Evolutionary conservation across 768 basidiomycete species (phyloP).

Genomic region (Mycena vulgaris): DNA sequence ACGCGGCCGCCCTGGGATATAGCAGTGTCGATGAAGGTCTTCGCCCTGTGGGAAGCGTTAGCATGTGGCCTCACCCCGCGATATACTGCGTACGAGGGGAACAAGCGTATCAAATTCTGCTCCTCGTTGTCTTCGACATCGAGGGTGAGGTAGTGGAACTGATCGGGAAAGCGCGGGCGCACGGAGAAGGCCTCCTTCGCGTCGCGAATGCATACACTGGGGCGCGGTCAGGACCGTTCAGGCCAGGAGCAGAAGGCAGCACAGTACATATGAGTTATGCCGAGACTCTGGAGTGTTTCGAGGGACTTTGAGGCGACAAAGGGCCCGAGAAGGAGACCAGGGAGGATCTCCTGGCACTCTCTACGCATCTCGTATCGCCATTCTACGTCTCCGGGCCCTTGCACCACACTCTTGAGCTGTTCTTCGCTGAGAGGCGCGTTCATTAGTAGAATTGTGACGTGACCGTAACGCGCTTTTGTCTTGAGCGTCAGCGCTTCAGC

Average conservation of each 20-base stretch:
- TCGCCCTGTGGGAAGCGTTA: slow-evolving; percentile 69
- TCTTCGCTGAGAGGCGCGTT: slow-evolving; percentile 36
- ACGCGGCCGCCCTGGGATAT: slow-evolving; percentile 78
- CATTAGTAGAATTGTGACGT: no score
- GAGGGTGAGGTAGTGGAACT: slow-evolving; percentile 83
- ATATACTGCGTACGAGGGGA: slow-evolving; percentile 76
- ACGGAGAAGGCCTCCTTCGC: slow-evolving; percentile 93
- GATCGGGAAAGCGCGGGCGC: slow-evolving; percentile 84
- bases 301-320: slow-evolving; percentile 91
- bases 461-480: no score
- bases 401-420: slow-evolving; percentile 56
- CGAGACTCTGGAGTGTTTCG: slow-evolving; percentile 72
- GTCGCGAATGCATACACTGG: slow-evolving; percentile 90
- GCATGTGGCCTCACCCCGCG: not conserved
- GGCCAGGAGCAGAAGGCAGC: slow-evolving; percentile 32
- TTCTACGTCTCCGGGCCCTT: slow-evolving; percentile 87
- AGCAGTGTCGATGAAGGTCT: slow-evolving; percentile 81
- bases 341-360: slow-evolving; percentile 94
- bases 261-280: slow-evolving; percentile 86
- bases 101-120: slow-evolving; percentile 93
- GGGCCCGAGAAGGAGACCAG: slow-evolving; percentile 87
- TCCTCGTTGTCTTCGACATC: slow-evolving; percentile 95
- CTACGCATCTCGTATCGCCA: slow-evolving; percentile 97
- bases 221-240: slow-evolving; percentile 37
- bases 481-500: no score